These are phyloP conservation scores for Lactarius deliciosus DNA, from an alignment of 768 basidiomycete species.

Conservation along the genomic window DNA sequence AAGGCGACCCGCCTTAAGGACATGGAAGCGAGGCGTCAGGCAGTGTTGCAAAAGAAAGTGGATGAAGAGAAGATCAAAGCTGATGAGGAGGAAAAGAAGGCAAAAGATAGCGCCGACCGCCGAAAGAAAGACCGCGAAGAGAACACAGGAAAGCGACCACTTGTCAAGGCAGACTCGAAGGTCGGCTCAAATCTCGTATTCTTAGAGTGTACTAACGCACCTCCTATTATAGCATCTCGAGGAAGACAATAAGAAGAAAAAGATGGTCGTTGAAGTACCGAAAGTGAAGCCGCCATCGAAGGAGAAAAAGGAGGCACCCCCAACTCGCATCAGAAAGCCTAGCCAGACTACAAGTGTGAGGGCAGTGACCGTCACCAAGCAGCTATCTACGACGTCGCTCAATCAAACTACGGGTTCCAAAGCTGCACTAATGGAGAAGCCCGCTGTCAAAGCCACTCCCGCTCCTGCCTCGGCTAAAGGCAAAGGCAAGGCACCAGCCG, in stretches of 20 bases:
- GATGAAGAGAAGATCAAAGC: slow-evolving; percentile 70
- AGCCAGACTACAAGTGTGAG: slow-evolving; percentile 31
- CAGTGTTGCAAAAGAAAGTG: slow-evolving; percentile 66
- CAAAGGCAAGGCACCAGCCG: slow-evolving; percentile 54
- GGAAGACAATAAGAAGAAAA: slow-evolving; percentile 73
- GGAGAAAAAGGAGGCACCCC: slow-evolving; percentile 41
- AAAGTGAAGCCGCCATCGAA: slow-evolving; percentile 57
- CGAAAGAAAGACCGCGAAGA: slow-evolving; percentile 84
- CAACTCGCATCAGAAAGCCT: slow-evolving; percentile 37
- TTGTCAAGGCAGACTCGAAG: slow-evolving; percentile 61
- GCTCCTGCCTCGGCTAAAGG: slow-evolving; percentile 42
- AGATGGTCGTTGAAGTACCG: slow-evolving; percentile 45
- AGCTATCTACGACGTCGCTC: slow-evolving; percentile 20
- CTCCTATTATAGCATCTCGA: slow-evolving; percentile 43
- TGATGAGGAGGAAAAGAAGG: slow-evolving; percentile 67
- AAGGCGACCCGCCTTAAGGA: slow-evolving; percentile 72
- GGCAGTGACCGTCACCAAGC: slow-evolving; percentile 30
- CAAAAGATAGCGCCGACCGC: slow-evolving; percentile 71
- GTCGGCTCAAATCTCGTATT: slow-evolving; percentile 34
- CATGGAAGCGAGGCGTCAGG: slow-evolving; percentile 80
- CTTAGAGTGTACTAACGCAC: background rate
- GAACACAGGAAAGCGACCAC: slow-evolving; percentile 62
- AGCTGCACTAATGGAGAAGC: slow-evolving; percentile 32
- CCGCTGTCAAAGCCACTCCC: slow-evolving; percentile 41
- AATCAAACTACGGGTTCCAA: slow-evolving; percentile 26